Conservation (phyloP, 2,329 filamentous ascomycete genomes). For the Hyphodiscus sp. region DNA sequence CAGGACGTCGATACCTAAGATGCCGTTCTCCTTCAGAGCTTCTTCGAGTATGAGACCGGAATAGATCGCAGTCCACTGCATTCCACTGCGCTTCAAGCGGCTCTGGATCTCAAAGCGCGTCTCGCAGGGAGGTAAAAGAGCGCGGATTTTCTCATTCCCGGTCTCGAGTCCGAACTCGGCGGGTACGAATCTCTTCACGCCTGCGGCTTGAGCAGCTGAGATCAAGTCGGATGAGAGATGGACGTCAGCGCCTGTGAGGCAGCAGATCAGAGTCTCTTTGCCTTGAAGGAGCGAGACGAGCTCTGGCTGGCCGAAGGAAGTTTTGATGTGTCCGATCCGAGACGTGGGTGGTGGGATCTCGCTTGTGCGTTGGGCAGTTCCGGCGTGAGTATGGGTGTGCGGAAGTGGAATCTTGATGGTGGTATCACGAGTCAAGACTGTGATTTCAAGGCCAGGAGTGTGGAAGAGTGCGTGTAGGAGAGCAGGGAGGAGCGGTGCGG, state of each 20-base stretch:
- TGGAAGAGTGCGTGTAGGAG: slow-evolving; percentile 11
- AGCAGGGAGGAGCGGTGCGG: slow-evolving; percentile 10
- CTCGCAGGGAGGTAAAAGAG: slow-evolving; percentile 8
- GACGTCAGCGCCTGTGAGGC: slow-evolving; percentile 10
- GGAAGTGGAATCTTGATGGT: not conserved
- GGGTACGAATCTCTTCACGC: slow-evolving; percentile 9
- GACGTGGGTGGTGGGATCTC: not conserved
- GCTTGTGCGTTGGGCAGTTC: not conserved
- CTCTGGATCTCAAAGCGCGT: slow-evolving; percentile 9
- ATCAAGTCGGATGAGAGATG: slow-evolving; percentile 6
- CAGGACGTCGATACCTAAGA: slow-evolving; percentile 10
- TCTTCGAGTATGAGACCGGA: slow-evolving; percentile 11
- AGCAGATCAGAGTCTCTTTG: slow-evolving; percentile 5
- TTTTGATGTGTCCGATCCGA: slow-evolving; percentile 7
- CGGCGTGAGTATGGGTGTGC: slow-evolving; percentile 1
- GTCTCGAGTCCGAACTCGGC: slow-evolving; percentile 14
- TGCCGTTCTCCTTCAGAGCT: slow-evolving; percentile 10
- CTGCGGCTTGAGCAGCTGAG: not conserved
- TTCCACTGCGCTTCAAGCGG: not conserved
- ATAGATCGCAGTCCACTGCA: slow-evolving; percentile 12
- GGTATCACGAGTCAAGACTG: slow-evolving; percentile 12
- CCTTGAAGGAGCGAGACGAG: not conserved
- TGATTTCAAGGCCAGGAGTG: not conserved
- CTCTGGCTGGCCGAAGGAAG: slow-evolving; percentile 1
- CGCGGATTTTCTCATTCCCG: slow-evolving; percentile 3